Evolutionary conservation across 768 basidiomycete genomes (phyloP).

Genomic region (Boletus eberwhitei): DNA sequence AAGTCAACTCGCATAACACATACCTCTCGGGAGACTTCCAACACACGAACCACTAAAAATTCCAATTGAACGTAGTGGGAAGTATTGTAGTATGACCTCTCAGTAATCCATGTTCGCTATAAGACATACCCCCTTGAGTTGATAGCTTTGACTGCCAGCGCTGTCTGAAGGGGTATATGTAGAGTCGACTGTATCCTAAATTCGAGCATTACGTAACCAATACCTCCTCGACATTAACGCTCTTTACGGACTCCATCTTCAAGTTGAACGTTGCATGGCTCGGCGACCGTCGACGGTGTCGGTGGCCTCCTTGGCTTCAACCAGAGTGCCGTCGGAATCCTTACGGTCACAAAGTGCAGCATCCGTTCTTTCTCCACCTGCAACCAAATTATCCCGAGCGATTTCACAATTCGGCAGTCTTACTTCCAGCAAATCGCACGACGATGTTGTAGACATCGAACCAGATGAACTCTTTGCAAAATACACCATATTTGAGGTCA

Average conservation of each 20-base stretch:
- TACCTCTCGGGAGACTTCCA: too few relatives aligned
- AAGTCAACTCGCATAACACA: too few relatives aligned
- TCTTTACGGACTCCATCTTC: background rate
- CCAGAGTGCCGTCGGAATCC: conserved; percentile 10
- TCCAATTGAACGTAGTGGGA: too few relatives aligned
- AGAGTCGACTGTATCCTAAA: background rate
- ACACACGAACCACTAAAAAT: too few relatives aligned
- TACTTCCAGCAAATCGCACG: conserved; percentile 14
- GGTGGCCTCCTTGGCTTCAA: conserved; percentile 25
- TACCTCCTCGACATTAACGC: background rate
- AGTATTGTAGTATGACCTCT: too few relatives aligned
- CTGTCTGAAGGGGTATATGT: too few relatives aligned
- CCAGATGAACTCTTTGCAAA: conserved; percentile 76
- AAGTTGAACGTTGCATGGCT: conserved; percentile 34
- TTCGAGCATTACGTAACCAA: conserved; percentile 22
- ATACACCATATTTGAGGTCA: conserved; percentile 70
- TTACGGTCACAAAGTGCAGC: conserved; percentile 5
- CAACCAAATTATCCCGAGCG: conserved; percentile 3
- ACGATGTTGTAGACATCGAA: conserved; percentile 36
- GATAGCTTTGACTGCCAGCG: too few relatives aligned
- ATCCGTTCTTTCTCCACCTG: conserved; percentile 2
- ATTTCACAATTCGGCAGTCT: conserved; percentile 12
- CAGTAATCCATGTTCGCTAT: too few relatives aligned
- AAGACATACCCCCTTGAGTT: too few relatives aligned
- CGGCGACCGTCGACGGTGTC: conserved; percentile 37